Conservation (phyloP, 305 asterid genomes). For the Withania somnifera region DNA sequence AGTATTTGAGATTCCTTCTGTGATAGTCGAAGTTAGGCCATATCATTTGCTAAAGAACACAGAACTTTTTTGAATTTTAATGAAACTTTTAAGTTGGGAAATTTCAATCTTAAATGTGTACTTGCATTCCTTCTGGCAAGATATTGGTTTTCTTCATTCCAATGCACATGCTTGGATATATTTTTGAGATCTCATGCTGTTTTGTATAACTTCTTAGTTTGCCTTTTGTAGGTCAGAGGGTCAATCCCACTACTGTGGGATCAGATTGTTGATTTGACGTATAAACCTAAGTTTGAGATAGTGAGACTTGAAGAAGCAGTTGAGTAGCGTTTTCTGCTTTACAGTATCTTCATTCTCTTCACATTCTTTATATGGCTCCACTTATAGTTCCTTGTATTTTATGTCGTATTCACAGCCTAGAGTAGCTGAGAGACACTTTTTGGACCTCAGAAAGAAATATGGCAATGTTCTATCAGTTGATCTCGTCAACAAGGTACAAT, state of each 20-base stretch:
- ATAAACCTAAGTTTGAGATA: conserved; percentile 91
- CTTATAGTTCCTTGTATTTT: conserved; percentile 16
- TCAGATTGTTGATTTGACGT: conserved; percentile 97
- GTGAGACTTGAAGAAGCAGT: conserved; percentile 85
- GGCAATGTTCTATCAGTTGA: conserved; percentile 88
- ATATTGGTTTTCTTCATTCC: not conserved
- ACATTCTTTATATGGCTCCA: conserved; percentile 3
- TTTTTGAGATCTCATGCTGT: not conserved
- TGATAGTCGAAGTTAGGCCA: not conserved
- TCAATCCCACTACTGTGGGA: conserved; percentile 98
- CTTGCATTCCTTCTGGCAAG: not conserved
- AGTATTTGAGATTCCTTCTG: not conserved
- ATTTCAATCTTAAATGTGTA: not conserved
- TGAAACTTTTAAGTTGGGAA: not conserved
- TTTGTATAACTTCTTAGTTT: not conserved
- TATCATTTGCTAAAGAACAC: not conserved
- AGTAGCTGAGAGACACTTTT: conserved; percentile 85
- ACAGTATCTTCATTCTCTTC: conserved; percentile 7
- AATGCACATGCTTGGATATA: not conserved
- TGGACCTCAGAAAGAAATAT: conserved; percentile 94
- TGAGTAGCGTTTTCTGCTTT: conserved; percentile 37
- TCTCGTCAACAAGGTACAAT: conserved; percentile 81
- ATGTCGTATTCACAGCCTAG: conserved; percentile 50
- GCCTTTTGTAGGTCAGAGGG: conserved; percentile 73
- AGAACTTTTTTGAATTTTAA: not conserved